phyloP scores from a whole-genome alignment of 257 asterid genomes.

The Solanum etuberosum region DNA sequence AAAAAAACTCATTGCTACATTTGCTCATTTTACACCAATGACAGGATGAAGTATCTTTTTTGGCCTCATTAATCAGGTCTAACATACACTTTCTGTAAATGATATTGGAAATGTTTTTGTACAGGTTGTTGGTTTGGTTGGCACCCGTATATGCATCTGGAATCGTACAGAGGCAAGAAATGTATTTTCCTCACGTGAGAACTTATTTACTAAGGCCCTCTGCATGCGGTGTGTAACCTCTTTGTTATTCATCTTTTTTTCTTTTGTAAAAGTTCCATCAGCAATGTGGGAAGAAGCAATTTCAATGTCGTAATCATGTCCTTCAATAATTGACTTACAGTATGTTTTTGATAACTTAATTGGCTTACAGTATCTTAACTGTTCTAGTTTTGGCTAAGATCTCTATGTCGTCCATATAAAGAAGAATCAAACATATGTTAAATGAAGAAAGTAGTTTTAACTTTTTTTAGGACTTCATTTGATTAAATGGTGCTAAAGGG shows the following conservation, averaged over 20 bases:
- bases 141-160: conserved; percentile 91
- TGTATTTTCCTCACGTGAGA: conserved; percentile 71
- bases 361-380: not conserved
- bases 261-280: not conserved
- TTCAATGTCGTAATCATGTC: not conserved
- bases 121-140: conserved; percentile 89
- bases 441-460: not conserved
- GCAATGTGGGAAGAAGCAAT: not conserved
- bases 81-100: not conserved
- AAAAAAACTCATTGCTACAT: not conserved
- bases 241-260: conserved; percentile 1
- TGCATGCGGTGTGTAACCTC: conserved; percentile 74
- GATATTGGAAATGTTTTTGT: not conserved
- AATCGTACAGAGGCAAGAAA: conserved; percentile 64
- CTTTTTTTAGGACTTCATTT: not conserved
- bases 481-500: not conserved
- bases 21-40: not conserved
- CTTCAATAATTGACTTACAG: not conserved
- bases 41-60: not conserved
- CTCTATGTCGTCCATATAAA: not conserved
- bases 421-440: not conserved
- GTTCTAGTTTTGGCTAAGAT: not conserved
- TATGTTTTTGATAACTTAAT: not conserved
- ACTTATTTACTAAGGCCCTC: conserved; percentile 68
- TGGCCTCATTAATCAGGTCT: not conserved